Percentiles rank a stretch among this genome's conserved stretches.
phyloP scores from a whole-genome alignment of 1,139 yeast genomes.

The Lodderomyces theae region DNA sequence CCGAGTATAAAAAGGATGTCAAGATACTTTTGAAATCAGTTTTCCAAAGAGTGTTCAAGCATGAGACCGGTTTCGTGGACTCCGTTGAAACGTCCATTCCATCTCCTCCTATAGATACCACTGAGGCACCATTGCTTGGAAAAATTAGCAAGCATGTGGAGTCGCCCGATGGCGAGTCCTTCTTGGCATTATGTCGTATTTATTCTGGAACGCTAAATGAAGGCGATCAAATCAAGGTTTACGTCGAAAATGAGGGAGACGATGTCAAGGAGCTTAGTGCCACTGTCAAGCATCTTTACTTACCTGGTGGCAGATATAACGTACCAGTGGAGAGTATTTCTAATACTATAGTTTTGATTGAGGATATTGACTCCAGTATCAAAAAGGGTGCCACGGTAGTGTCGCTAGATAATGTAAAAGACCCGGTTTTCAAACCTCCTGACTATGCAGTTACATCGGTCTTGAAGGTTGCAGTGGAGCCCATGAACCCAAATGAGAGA shows the following conservation, averaged over 20 bases:
- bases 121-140: slow-evolving; percentile 33
- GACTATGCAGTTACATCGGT: slow-evolving; percentile 55
- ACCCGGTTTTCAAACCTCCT: slow-evolving; percentile 33
- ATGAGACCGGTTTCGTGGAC: slow-evolving; percentile 55
- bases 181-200: slow-evolving; percentile 59
- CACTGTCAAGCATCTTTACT: slow-evolving; percentile 46
- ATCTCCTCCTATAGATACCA: slow-evolving; percentile 31
- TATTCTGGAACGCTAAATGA: slow-evolving; percentile 54
- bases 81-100: slow-evolving; percentile 35
- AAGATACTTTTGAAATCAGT: slow-evolving; percentile 56
- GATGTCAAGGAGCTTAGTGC: slow-evolving; percentile 40
- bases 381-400: slow-evolving; percentile 57
- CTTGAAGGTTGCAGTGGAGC: slow-evolving; percentile 81
- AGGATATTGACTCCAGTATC: slow-evolving; percentile 58
- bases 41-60: slow-evolving; percentile 48
- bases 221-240: slow-evolving; percentile 49
- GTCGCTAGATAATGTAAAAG: slow-evolving; percentile 6
- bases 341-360: slow-evolving; percentile 67
- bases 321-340: slow-evolving; percentile 54
- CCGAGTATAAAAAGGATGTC: slow-evolving; percentile 49
- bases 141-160: slow-evolving; percentile 62
- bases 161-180: slow-evolving; percentile 43
- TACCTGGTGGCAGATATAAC: slow-evolving; percentile 73
- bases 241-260: slow-evolving; percentile 57
- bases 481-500: slow-evolving; percentile 72